phyloP scores from a whole-genome alignment of 2,329 filamentous ascomycete genomes.

The Penicillium expansum region DNA sequence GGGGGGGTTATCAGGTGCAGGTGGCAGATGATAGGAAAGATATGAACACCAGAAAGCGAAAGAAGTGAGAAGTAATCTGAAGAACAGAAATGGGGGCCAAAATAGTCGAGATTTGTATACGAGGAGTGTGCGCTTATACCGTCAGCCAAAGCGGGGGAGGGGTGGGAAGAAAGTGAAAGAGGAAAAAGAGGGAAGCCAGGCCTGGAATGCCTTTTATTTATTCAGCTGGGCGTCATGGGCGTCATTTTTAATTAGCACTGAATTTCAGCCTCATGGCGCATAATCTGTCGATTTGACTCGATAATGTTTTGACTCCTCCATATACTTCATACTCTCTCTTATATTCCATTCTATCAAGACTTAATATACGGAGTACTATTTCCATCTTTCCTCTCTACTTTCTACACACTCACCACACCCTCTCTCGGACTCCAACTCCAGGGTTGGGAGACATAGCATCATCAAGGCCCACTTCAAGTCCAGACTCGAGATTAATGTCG shows the following conservation, averaged over 20 bases:
- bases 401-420: background rate
- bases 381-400: background rate
- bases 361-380: background rate
- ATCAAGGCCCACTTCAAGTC: conserved; percentile 9
- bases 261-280: conserved; percentile 13
- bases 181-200: background rate
- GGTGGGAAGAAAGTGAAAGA: conserved; percentile 3
- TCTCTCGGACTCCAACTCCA: background rate
- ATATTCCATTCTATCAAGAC: background rate
- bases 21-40: conserved; percentile 21
- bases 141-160: conserved; percentile 5
- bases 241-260: background rate
- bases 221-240: conserved; percentile 6
- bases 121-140: conserved; percentile 7
- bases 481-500: background rate
- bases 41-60: conserved; percentile 9
- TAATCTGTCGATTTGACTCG: background rate
- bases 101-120: conserved; percentile 8
- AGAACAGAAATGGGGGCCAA: conserved; percentile 1
- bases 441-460: conserved; percentile 11
- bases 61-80: conserved; percentile 4
- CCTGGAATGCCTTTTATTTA: conserved; percentile 7
- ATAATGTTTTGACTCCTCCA: background rate
- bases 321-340: background rate
- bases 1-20: conserved; percentile 17